Evolutionary conservation across 805 yeast genomes (phyloP), one percentile per base, ranked within the genome.

Genomic region (Candida pseudofarinosa): DNA sequence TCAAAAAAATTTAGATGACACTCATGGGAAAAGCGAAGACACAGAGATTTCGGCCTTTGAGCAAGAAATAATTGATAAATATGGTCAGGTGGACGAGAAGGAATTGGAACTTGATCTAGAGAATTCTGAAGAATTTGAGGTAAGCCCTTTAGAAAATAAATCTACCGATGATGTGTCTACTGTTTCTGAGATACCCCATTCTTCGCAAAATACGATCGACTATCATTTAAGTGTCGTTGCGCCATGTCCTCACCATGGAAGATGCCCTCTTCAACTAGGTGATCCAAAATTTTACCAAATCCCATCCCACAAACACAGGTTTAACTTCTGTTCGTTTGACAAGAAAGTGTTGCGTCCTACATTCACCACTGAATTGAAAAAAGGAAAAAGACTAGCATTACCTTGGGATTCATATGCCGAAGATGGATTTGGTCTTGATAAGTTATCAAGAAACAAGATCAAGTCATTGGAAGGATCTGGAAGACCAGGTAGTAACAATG

Each of bases 211-310:
- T 30, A 54, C 61, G 30, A 65, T 64, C 35, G 62, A 76, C 56
- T 73, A 76, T 55, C 82, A 83, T 49, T 55, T 89, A 39, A 75
- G 76, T 33, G 73, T 91, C 6, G 57, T 91, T 15, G 96, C 96
- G 0, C 99, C 99, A 3, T 93, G 97, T 57, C 64, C 91, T 0
- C 97, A 93, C 59, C 96, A 88, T 54, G 78, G 82, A 10, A 75
- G 71, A 50, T 90, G 97, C 55, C 97, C 98, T 0, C 65, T 91
- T 42, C 97, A 90, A 60, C 72, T 80, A 26, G 82, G 84, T 12
- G 84, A 84, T 39, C 87, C 95, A 1, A 77, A 77, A 30, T 79
- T 74, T 54, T 86, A 82, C 56, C 69, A 70, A 33, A 74, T 71
- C 35, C 71, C 77, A 32, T 61, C 75, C 18, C 88, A 87, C 35